phyloP scores from a whole-genome alignment of 495 filamentous ascomycete genomes.

The Wilcoxina mikolae region DNA sequence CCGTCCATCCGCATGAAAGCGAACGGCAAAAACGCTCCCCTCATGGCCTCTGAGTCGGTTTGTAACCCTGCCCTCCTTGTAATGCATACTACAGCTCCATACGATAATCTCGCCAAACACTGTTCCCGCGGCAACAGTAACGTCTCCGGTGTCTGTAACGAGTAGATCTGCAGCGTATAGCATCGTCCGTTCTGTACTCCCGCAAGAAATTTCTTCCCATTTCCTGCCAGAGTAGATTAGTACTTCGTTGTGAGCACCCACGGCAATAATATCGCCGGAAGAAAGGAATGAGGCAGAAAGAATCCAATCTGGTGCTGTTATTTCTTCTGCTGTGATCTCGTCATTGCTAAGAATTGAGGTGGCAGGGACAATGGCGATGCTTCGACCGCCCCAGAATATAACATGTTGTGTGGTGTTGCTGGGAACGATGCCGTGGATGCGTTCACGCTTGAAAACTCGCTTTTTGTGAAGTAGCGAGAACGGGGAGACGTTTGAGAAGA shows the following conservation, averaged over 20 bases:
- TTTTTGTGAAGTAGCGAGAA: slow-evolving; percentile 22
- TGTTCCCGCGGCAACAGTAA: slow-evolving; percentile 75
- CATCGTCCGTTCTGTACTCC: slow-evolving; percentile 55
- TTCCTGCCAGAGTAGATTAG: slow-evolving; percentile 31
- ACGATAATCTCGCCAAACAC: slow-evolving; percentile 86
- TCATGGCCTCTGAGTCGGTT: slow-evolving; percentile 77
- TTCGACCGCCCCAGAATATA: slow-evolving; percentile 45
- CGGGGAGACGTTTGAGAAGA: slow-evolving; percentile 34
- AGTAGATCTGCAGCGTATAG: slow-evolving; percentile 67
- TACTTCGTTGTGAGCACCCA: slow-evolving; percentile 76
- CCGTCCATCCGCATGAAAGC: slow-evolving; percentile 37
- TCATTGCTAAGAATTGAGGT: slow-evolving; percentile 4
- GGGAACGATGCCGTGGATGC: slow-evolving; percentile 52
- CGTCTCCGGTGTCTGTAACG: slow-evolving; percentile 38
- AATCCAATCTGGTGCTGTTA: slow-evolving; percentile 61
- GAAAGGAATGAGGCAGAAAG: slow-evolving; percentile 51
- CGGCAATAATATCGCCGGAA: slow-evolving; percentile 17
- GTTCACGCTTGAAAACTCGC: slow-evolving; percentile 45
- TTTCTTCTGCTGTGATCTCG: slow-evolving; percentile 13
- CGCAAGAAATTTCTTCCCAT: slow-evolving; percentile 38
- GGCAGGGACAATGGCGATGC: slow-evolving; percentile 25
- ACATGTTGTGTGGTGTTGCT: slow-evolving; percentile 14
- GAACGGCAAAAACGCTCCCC: slow-evolving; percentile 80
- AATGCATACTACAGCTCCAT: slow-evolving; percentile 37
- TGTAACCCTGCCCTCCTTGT: slow-evolving; percentile 36